phyloP scores from a whole-genome alignment of 2,329 filamentous ascomycete genomes.

The Epichloe sibirici region DNA sequence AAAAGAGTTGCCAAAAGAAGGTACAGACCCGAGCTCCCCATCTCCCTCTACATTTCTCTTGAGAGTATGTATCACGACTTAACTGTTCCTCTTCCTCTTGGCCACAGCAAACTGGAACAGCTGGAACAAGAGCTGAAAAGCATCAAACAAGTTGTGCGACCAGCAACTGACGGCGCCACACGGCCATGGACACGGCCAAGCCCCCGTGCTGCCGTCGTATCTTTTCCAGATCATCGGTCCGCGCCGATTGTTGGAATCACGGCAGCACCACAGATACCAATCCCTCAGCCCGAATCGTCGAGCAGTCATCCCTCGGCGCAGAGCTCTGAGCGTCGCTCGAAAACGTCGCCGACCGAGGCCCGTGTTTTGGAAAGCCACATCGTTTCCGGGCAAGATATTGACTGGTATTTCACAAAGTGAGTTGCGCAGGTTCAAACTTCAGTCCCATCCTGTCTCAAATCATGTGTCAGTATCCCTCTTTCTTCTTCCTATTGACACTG shows the following conservation, averaged over 20 bases:
- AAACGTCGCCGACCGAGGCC: conserved; percentile 22
- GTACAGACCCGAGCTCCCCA: conserved; percentile 12
- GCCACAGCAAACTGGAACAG: conserved; percentile 39
- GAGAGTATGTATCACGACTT: too few species aligned
- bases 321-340: conserved; percentile 10
- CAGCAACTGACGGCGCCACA: conserved; percentile 10
- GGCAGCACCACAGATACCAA: conserved; percentile 9
- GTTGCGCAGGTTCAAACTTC: not conserved
- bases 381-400: conserved; percentile 40
- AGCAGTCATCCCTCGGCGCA: conserved; percentile 4
- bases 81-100: too few species aligned
- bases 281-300: conserved; percentile 16
- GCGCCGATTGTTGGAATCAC: conserved; percentile 6
- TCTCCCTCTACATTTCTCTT: too few species aligned
- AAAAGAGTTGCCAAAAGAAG: conserved; percentile 34
- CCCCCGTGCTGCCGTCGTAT: conserved; percentile 14
- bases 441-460: not conserved
- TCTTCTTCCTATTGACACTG: not conserved
- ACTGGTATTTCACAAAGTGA: conserved; percentile 42
- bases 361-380: conserved; percentile 34
- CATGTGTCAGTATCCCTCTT: not conserved
- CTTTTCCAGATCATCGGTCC: conserved; percentile 11
- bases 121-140: conserved; percentile 41
- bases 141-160: conserved; percentile 39
- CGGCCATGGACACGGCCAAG: conserved; percentile 15